These are phyloP conservation scores for Alternaria brassicae DNA, from an alignment of 2,329 filamentous ascomycete species.

Conservation along the genomic window DNA sequence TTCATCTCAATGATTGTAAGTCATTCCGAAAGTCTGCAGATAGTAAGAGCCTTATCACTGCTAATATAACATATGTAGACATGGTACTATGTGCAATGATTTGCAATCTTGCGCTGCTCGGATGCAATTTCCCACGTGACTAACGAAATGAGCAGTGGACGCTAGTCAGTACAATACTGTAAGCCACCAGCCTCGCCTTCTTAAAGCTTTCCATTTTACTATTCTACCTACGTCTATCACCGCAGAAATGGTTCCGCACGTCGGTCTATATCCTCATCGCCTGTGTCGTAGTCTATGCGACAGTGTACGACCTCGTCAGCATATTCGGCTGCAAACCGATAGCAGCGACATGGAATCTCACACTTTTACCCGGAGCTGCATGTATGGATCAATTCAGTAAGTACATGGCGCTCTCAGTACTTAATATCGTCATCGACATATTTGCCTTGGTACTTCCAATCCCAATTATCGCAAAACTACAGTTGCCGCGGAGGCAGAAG, in stretches of 20 bases:
- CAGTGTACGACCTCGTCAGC: neutral
- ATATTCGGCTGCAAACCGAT: constrained; percentile 2
- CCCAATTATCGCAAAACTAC: neutral
- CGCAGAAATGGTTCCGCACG: neutral
- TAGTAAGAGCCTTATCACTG: neutral
- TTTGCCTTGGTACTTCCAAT: neutral
- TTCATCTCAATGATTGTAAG: neutral
- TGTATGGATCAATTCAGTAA: neutral
- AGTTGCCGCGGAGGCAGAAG: constrained; percentile 1
- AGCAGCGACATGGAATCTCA: neutral
- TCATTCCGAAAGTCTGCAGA: neutral
- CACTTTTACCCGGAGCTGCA: neutral
- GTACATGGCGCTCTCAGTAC: constrained; percentile 2
- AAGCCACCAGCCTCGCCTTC: constrained; percentile 1
- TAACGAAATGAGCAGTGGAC: neutral
- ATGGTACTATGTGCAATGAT: neutral
- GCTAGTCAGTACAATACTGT: neutral
- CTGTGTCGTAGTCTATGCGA: neutral
- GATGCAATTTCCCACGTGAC: constrained; percentile 1
- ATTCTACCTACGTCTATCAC: neutral
- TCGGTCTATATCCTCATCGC: neutral
- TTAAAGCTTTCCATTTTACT: neutral
- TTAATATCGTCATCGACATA: neutral
- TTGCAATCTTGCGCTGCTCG: constrained; percentile 1
- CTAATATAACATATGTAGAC: neutral